These are phyloP conservation scores for Aspergillus chevalieri DNA, from an alignment of 2,329 filamentous ascomycete genomes.

Conservation along the genomic window DNA sequence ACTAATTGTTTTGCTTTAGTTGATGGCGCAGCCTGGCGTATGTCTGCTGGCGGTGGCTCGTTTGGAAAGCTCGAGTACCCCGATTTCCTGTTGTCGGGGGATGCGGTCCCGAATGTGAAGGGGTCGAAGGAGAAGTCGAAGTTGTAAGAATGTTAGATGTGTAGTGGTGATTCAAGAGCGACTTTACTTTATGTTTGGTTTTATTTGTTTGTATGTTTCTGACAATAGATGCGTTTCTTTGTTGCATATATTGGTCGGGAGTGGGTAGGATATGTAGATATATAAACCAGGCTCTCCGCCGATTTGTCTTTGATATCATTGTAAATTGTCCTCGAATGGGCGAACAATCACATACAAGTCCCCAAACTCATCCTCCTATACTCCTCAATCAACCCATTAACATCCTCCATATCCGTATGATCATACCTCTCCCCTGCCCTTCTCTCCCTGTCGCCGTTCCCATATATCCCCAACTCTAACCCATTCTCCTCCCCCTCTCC, in stretches of 20 bases:
- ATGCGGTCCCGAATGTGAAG: conserved; percentile 52
- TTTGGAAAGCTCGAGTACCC: conserved; percentile 47
- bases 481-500: background rate
- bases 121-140: conserved; percentile 45
- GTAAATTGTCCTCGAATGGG: background rate
- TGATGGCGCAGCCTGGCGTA: conserved; percentile 39
- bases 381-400: conserved; percentile 20
- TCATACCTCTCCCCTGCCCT: conserved; percentile 11
- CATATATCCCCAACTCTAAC: too few relatives aligned
- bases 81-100: conserved; percentile 52
- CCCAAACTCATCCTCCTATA: conserved; percentile 18
- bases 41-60: conserved; percentile 20
- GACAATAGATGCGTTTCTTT: too few relatives aligned
- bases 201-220: background rate
- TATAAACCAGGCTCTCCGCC: too few relatives aligned
- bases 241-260: too few relatives aligned
- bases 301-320: too few relatives aligned
- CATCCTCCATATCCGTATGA: conserved; percentile 20
- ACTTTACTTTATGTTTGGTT: background rate
- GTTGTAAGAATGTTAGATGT: conserved; percentile 21
- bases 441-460: too few relatives aligned
- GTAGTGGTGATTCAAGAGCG: background rate
- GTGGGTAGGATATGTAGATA: too few relatives aligned
- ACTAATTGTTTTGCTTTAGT: conserved; percentile 11
- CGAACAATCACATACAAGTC: background rate